These are phyloP conservation scores for Cutaneotrichosporon sp. DNA, from an alignment of 1,284 basidiomycete genomes.

Conservation along the genomic window DNA sequence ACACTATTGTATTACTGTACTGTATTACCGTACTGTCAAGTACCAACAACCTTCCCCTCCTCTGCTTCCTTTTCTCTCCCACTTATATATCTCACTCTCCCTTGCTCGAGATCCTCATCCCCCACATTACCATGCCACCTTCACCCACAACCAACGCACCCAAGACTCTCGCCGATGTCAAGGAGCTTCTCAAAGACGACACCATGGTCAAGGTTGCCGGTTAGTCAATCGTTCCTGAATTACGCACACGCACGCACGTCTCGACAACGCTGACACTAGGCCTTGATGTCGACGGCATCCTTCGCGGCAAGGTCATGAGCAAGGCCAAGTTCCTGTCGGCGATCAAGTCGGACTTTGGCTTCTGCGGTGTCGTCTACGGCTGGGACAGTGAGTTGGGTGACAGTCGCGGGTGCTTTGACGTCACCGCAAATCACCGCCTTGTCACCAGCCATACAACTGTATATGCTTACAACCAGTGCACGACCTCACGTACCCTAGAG, in stretches of 20 bases:
- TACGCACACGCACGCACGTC: background rate
- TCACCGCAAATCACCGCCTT: background rate
- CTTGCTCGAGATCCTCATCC: background rate
- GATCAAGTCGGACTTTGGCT: slow-evolving; percentile 81
- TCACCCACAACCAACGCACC: slow-evolving; percentile 59
- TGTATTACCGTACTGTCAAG: no score
- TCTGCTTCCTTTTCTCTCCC: background rate
- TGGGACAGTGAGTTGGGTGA: slow-evolving; percentile 47
- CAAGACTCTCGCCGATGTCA: slow-evolving; percentile 62
- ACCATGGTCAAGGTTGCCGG: slow-evolving; percentile 91
- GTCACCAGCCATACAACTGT: slow-evolving; percentile 34
- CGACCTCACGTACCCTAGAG: slow-evolving; percentile 74
- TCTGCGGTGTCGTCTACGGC: slow-evolving; percentile 79
- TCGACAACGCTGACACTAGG: slow-evolving; percentile 31
- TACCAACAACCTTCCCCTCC: no score
- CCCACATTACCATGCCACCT: slow-evolving; percentile 31
- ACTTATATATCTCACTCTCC: background rate
- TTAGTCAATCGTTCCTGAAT: slow-evolving; percentile 25
- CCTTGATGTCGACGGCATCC: slow-evolving; percentile 75
- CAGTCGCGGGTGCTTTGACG: background rate
- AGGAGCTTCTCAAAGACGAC: slow-evolving; percentile 62
- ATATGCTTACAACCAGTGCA: slow-evolving; percentile 57
- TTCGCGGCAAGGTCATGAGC: slow-evolving; percentile 92
- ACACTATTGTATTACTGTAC: background rate
- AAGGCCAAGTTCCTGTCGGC: slow-evolving; percentile 89